These are phyloP conservation scores for Cladosporium sp. DNA, from an alignment of 2,329 filamentous ascomycete genomes.

Conservation along the genomic window DNA sequence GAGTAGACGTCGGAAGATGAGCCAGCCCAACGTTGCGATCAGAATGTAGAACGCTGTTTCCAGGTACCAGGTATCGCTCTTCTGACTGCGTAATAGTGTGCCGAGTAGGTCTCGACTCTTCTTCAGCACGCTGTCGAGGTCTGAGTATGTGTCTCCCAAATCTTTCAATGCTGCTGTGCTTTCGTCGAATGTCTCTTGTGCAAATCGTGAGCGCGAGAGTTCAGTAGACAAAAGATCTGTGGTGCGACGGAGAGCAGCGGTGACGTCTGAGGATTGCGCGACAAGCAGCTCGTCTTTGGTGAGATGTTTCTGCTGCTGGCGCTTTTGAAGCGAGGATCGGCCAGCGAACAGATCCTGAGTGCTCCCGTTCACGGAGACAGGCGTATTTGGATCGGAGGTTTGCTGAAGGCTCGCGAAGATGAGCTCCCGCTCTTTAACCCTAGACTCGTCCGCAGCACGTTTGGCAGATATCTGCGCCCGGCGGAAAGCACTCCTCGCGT, in stretches of 20 bases:
- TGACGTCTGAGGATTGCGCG: conserved; percentile 77
- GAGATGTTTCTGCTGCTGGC: conserved; percentile 44
- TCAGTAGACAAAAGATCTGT: conserved; percentile 83
- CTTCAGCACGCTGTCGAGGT: conserved; percentile 71
- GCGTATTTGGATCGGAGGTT: conserved; percentile 29
- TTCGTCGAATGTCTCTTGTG: conserved; percentile 80
- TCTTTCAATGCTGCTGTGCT: conserved; percentile 77
- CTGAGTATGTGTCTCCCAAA: conserved; percentile 75
- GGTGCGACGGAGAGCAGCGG: conserved; percentile 74
- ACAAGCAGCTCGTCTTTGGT: conserved; percentile 70
- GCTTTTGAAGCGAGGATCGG: conserved; percentile 19
- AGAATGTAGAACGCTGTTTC: conserved; percentile 85
- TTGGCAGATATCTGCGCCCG: conserved; percentile 78
- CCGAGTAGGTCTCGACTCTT: conserved; percentile 71
- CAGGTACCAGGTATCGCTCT: conserved; percentile 97
- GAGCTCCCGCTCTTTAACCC: conserved; percentile 70
- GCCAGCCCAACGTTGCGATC: conserved; percentile 66
- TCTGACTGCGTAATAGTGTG: conserved; percentile 78
- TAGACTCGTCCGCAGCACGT: conserved; percentile 67
- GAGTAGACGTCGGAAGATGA: conserved; percentile 76
- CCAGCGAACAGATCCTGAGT: conserved; percentile 36
- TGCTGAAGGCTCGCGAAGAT: conserved; percentile 63
- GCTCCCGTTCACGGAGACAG: conserved; percentile 17
- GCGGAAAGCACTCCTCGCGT: conserved; percentile 66
- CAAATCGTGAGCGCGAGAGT: conserved; percentile 81